These are phyloP conservation scores for Endoconidiophora laricicola DNA, from an alignment of 2,329 filamentous ascomycete species.

Conservation along the genomic window DNA sequence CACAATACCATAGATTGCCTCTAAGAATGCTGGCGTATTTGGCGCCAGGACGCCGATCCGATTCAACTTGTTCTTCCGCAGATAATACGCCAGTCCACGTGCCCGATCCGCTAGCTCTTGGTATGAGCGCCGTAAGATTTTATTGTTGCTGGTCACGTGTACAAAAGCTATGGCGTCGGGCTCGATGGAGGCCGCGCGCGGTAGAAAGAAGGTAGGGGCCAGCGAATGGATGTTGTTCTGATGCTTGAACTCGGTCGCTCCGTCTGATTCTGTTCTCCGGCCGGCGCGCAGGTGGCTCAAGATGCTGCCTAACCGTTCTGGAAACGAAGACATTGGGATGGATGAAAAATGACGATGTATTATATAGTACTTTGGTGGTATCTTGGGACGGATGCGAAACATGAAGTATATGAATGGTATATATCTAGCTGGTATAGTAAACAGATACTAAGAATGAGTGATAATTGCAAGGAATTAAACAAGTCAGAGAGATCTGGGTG, in stretches of 20 bases:
- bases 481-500: no score
- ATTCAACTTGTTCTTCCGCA: slow-evolving; percentile 55
- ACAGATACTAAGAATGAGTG: no score
- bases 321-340: not conserved
- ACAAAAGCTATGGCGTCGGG: slow-evolving; percentile 72
- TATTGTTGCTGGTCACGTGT: slow-evolving; percentile 65
- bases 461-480: no score
- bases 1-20: slow-evolving; percentile 73
- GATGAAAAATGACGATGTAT: not conserved
- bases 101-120: slow-evolving; percentile 71
- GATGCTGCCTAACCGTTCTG: slow-evolving; percentile 42
- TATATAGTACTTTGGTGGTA: not conserved
- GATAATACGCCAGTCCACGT: slow-evolving; percentile 71
- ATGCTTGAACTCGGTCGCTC: slow-evolving; percentile 21
- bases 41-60: slow-evolving; percentile 74
- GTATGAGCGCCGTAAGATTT: slow-evolving; percentile 61
- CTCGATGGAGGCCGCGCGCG: slow-evolving; percentile 74
- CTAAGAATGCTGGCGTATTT: slow-evolving; percentile 89
- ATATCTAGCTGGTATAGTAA: no score
- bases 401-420: no score
- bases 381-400: no score
- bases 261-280: slow-evolving; percentile 16
- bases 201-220: slow-evolving; percentile 74
- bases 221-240: slow-evolving; percentile 56
- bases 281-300: slow-evolving; percentile 29